These are phyloP conservation scores for Mucor mucedo DNA, from an alignment of 371 early-diverging fungal genomes.

Conservation along the genomic window DNA sequence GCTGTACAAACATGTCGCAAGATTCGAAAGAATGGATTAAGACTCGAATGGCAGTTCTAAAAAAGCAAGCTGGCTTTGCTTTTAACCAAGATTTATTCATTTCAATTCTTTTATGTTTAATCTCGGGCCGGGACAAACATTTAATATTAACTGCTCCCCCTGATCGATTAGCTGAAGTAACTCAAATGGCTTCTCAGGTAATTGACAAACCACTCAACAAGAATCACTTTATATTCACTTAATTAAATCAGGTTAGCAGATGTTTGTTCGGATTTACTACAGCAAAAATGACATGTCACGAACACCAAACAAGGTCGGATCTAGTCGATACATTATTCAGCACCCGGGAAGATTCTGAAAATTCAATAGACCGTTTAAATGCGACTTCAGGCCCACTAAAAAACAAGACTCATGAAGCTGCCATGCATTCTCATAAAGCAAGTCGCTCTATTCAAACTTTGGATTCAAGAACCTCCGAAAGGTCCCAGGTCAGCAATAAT, in stretches of 20 bases:
- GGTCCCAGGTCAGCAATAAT: constrained; percentile 12
- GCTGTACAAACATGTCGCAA: constrained; percentile 29
- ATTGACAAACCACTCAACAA: neutral
- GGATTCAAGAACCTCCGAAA: constrained; percentile 22
- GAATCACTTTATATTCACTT: too few species aligned
- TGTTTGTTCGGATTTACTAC: constrained; percentile 52
- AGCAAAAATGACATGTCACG: constrained; percentile 40
- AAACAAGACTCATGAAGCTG: constrained; percentile 11
- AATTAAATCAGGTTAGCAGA: constrained; percentile 34
- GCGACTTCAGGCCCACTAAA: neutral
- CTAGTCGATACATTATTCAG: constrained; percentile 43
- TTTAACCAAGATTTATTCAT: constrained; percentile 55
- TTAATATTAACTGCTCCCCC: constrained; percentile 47
- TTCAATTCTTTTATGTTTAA: constrained; percentile 48
- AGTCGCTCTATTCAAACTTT: constrained; percentile 26
- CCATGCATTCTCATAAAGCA: constrained; percentile 10
- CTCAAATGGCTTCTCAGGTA: constrained; percentile 53
- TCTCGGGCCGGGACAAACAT: constrained; percentile 48
- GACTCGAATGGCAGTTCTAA: constrained; percentile 41
- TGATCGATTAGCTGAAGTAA: constrained; percentile 39
- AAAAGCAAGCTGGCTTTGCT: constrained; percentile 44
- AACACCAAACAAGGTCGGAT: constrained; percentile 33
- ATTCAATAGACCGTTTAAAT: neutral
- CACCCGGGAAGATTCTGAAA: constrained; percentile 32
- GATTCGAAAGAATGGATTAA: constrained; percentile 53